Percentiles rank a stretch among this genome's conserved stretches.
phyloP scores from a whole-genome alignment of 345 rosid genomes.

The Dipteronia sinensis region DNA sequence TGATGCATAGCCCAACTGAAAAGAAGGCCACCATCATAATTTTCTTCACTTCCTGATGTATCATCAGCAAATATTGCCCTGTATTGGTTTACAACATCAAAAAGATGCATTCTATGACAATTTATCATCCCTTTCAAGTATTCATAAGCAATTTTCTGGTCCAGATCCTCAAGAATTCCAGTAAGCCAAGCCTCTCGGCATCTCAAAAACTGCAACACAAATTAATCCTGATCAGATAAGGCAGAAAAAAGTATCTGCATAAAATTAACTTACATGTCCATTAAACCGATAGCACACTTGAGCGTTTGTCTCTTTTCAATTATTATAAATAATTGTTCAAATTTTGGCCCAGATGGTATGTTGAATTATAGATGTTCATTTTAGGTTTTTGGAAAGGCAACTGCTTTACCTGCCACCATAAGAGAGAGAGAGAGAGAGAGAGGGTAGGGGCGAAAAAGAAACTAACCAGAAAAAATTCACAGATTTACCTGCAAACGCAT shows the following conservation, averaged over 20 bases:
- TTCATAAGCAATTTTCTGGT: constrained; percentile 86
- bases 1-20: constrained; percentile 99
- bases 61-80: constrained; percentile 97
- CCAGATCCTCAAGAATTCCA: constrained; percentile 93
- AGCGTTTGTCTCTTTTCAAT: neutral
- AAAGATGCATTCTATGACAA: constrained; percentile 86
- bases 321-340: neutral
- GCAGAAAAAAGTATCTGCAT: constrained; percentile 4
- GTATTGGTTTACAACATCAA: constrained; percentile 96
- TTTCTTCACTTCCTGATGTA: constrained; percentile 94
- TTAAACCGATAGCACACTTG: neutral
- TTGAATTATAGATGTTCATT: neutral
- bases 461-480: no score
- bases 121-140: constrained; percentile 90
- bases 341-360: neutral
- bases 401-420: neutral
- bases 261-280: constrained; percentile 18
- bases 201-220: constrained; percentile 78
- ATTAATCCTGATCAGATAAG: constrained; percentile 25
- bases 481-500: constrained; percentile 84
- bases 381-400: neutral
- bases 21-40: constrained; percentile 91
- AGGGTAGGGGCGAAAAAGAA: neutral
- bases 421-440: neutral
- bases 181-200: constrained; percentile 99